phyloP scores from a whole-genome alignment of 768 basidiomycete genomes.

The Boletus eberwhitei region DNA sequence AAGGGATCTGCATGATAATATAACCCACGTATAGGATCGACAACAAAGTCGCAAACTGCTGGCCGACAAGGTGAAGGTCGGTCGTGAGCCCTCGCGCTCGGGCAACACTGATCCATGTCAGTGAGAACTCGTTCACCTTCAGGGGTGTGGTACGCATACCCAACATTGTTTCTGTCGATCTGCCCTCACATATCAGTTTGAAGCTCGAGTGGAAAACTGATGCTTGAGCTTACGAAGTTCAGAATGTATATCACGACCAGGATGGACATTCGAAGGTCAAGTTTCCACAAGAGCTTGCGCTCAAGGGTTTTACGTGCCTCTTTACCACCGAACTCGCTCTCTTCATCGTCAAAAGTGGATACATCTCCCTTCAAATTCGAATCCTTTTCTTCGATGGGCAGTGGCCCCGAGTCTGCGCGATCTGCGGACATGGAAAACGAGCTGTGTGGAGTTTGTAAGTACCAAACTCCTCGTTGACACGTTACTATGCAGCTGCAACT shows the following conservation, averaged over 20 bases:
- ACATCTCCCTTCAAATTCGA: background rate
- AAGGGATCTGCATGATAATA: slow-evolving; percentile 42
- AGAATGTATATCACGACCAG: slow-evolving; percentile 40
- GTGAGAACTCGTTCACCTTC: background rate
- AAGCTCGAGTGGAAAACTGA: background rate
- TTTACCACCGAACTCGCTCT: slow-evolving; percentile 48
- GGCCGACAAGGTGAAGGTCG: slow-evolving; percentile 58
- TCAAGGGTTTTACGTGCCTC: slow-evolving; percentile 48
- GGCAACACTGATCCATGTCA: slow-evolving; percentile 48
- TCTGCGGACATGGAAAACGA: slow-evolving; percentile 10
- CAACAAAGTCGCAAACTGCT: slow-evolving; percentile 63
- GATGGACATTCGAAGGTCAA: slow-evolving; percentile 56
- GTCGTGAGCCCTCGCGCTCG: slow-evolving; percentile 63
- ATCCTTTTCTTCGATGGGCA: slow-evolving; percentile 2
- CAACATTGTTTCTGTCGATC: slow-evolving; percentile 70
- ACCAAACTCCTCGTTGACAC: too few relatives aligned
- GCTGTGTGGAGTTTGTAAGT: too few relatives aligned
- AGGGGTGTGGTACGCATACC: slow-evolving; percentile 35
- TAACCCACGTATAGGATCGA: slow-evolving; percentile 66
- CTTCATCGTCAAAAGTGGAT: slow-evolving; percentile 8
- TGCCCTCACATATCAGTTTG: slow-evolving; percentile 19
- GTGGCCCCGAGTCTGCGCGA: background rate
- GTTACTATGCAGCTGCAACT: too few relatives aligned
- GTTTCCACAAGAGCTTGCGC: slow-evolving; percentile 49
- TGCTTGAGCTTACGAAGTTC: slow-evolving; percentile 30